Base-by-base conservation (phyloP, 2,329 filamentous ascomycete species). In the Lachnellula suecica region DNA sequence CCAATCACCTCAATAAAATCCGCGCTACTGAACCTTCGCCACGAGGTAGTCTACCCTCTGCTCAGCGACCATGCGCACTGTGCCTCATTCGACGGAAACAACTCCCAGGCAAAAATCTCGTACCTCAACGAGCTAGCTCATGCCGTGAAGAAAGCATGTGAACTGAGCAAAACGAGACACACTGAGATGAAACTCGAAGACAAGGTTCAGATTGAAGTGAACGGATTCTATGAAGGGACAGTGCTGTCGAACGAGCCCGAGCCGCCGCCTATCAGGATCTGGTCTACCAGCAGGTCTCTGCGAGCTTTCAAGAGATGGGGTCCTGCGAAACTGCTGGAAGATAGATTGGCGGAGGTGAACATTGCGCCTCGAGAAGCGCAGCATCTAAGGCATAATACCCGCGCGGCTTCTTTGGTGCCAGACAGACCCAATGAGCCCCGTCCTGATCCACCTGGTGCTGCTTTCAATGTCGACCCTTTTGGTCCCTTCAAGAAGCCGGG, bases 1-100 rank as follows among this genome's bases (percentile, higher is more conserved):
- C 54, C 51, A 20, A 51, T 56, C n/a, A 43, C 47, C 9, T 54
- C 54, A 25, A 53, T 56, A n/a, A 49, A 51, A 41, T 51, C 51
- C 3, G 47, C 51, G 17, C 29, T 51, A 22, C 40, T 56, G 4
- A 51, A 49, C 31, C 31, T 56, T n/a, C 40, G 47, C 19, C 44
- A 56, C 22, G 51, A 54, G 25, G 47, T 27, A 29, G 44, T 51
- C 4, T 54, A 37, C 24, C 47, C 51, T 17, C 48, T 56, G 2
- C n/a, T 51, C 13, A 51, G 44, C 19, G 41, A 50, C 29, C 51
- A 54, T 25, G 22, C 40, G 15, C 38, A 20, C 9, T 54, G 47
- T 41, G 47, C 43, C 22, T 35, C 29, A 17, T 52, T 52, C 44
- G 50, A 43, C 17, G 20, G 20, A 9, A 44, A 48, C 1, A 48